Evolutionary conservation across 768 basidiomycete species (phyloP), one percentile per base, ranked within the genome.

Genomic region (Albatrellus ellisii): DNA sequence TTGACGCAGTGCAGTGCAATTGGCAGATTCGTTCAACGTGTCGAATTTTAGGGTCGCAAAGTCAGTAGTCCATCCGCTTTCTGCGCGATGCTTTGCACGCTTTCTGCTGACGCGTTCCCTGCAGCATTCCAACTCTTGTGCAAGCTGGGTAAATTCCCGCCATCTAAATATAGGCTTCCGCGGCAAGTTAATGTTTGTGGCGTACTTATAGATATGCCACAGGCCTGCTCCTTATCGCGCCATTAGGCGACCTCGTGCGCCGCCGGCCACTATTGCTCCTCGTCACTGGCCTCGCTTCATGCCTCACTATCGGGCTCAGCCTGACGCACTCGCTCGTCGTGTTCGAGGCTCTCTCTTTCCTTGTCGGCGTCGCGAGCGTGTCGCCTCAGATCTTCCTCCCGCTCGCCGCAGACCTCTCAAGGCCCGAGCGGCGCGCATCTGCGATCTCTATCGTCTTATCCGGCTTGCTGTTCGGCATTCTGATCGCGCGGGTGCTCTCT

Each of bases 191-290:
- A 31, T 36, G 12, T 20, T 46, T 20, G 17, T 6, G 12, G 28
- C 20, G 18, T 24, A n/a, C 29, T n/a, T 17, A n/a, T 38, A 59
- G 58, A 15, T 59, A 58, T 44, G 57, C 52, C 17, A 36, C 51
- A 25, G 59, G 59, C 7, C 67, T 89, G 6, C 57, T 90, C 2
- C 58, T 90, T 31, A 73, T 92, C 41, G 73, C 82, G 0, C 89
- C 90, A 1, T 64, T 88, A 0, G 89, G 90, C 6, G 89, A 94
- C 56, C 69, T 91, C 17, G 69, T 88, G 22, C 79, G 81, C 15
- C 65, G 88, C 26, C 67, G 89, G 10, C 78, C 75, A 33, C 65
- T 94, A 0, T 67, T 82, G 24, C 64, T 92, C 15, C 62, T 80
- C 28, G 49, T 69, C 1, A 36, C 70, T 17, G 73, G 78, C 0